These are phyloP conservation scores for Knufia petricola DNA, from an alignment of 2,329 filamentous ascomycete genomes.

Conservation along the genomic window DNA sequence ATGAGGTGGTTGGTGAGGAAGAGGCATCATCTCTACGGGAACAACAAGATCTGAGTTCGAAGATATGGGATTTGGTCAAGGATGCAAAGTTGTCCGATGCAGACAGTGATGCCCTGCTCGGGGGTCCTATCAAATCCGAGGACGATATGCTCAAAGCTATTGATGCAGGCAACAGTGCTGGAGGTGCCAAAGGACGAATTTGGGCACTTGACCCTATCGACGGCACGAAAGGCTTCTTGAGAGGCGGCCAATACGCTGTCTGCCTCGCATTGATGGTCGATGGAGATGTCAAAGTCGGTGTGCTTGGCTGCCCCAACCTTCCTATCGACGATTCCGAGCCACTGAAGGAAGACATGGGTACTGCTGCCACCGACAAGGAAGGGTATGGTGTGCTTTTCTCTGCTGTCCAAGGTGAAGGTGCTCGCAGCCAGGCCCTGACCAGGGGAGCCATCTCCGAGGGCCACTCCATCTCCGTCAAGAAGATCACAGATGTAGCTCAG, in stretches of 20 bases:
- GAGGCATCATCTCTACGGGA: constrained; percentile 72
- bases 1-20: constrained; percentile 91
- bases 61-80: constrained; percentile 77
- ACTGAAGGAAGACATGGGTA: constrained; percentile 61
- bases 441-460: constrained; percentile 32
- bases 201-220: constrained; percentile 98
- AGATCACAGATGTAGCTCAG: constrained; percentile 60
- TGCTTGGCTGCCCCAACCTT: constrained; percentile 90
- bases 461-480: constrained; percentile 68
- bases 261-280: constrained; percentile 88
- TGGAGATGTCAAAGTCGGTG: constrained; percentile 86
- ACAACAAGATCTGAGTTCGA: constrained; percentile 58
- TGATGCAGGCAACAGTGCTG: constrained; percentile 59
- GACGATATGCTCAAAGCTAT: constrained; percentile 58
- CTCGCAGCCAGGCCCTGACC: constrained; percentile 67
- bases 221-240: constrained; percentile 92
- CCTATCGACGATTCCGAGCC: constrained; percentile 71
- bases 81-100: constrained; percentile 59
- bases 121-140: constrained; percentile 56
- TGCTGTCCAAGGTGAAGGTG: constrained; percentile 68
- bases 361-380: constrained; percentile 61
- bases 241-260: constrained; percentile 94
- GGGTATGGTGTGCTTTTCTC: constrained; percentile 83
- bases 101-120: constrained; percentile 56
- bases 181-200: constrained; percentile 66